A percentile compares a stretch with the other conserved stretches of the same genome.
Conservation (phyloP, 2,329 filamentous ascomycete genomes). For the Colletotrichum limetticola region DNA sequence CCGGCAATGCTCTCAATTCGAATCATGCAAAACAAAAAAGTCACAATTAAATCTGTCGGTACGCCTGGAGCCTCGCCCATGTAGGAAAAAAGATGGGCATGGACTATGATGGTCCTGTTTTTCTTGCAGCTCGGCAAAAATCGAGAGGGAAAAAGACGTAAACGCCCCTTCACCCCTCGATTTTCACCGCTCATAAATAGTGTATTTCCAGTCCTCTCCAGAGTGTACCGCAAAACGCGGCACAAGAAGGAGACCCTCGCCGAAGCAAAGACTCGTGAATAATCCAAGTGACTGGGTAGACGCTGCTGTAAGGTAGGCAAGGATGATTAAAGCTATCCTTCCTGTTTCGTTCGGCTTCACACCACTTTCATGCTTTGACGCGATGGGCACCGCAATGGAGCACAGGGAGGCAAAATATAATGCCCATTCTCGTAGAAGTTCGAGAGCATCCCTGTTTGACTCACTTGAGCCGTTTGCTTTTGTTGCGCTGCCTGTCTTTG, state of each 20-base stretch:
- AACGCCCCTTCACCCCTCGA: background rate
- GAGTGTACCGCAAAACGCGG: conserved; percentile 36
- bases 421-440: background rate
- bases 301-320: conserved; percentile 24
- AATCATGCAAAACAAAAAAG: background rate
- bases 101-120: conserved; percentile 65
- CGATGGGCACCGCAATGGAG: background rate
- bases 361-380: background rate
- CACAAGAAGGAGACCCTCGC: conserved; percentile 33
- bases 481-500: background rate
- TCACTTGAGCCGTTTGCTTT: conserved; percentile 10
- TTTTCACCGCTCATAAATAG: background rate
- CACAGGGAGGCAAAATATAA: background rate
- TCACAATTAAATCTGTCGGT: conserved; percentile 42
- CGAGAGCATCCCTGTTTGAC: background rate
- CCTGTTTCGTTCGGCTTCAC: background rate
- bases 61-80: conserved; percentile 63
- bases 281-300: conserved; percentile 35
- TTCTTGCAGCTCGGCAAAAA: conserved; percentile 52
- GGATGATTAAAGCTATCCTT: background rate
- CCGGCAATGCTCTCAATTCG: background rate
- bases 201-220: conserved; percentile 32
- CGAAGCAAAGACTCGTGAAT: conserved; percentile 31
- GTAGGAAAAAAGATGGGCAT: conserved; percentile 55
- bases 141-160: background rate